Conservation (phyloP, 441 rosid genomes). For the Daphne laureola region DNA sequence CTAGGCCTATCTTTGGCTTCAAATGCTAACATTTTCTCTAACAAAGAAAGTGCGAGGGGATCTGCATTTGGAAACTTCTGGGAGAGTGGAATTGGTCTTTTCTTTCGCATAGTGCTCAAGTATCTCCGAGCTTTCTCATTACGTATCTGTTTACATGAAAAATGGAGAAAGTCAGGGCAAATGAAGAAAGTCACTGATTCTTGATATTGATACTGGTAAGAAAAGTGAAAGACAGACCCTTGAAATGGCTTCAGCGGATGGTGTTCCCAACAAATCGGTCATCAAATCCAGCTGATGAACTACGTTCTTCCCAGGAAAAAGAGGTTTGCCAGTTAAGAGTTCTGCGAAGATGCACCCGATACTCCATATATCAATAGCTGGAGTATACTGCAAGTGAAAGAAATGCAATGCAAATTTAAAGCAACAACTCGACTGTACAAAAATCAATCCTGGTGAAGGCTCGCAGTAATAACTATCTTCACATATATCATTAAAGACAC, state of each 20-base stretch:
- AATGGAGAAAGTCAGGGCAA: no score
- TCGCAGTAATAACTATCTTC: no score
- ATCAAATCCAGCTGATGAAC: conserved; percentile 84
- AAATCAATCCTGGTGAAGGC: no score
- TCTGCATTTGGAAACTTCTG: conserved; percentile 81
- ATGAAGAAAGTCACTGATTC: no score
- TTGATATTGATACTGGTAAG: conserved; percentile 10
- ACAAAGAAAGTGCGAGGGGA: conserved; percentile 78
- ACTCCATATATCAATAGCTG: conserved; percentile 92
- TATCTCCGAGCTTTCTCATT: conserved; percentile 88
- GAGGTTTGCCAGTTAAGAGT: conserved; percentile 80
- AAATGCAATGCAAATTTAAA: conserved; percentile 2
- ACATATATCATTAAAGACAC: no score
- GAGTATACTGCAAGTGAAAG: conserved; percentile 57
- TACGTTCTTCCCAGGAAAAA: conserved; percentile 84
- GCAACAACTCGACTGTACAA: no score
- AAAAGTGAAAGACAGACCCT: conserved; percentile 38
- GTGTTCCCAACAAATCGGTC: conserved; percentile 88
- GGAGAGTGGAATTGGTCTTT: conserved; percentile 62
- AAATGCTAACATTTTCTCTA: conserved; percentile 82
- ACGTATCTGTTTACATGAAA: conserved; percentile 44
- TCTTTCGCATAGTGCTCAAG: conserved; percentile 79
- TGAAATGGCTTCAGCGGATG: conserved; percentile 78
- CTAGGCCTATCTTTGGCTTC: conserved; percentile 78
- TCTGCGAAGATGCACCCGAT: conserved; percentile 96